These are phyloP conservation scores for Ceratobasidium sp. DNA, from an alignment of 1,284 basidiomycete genomes.

Conservation along the genomic window DNA sequence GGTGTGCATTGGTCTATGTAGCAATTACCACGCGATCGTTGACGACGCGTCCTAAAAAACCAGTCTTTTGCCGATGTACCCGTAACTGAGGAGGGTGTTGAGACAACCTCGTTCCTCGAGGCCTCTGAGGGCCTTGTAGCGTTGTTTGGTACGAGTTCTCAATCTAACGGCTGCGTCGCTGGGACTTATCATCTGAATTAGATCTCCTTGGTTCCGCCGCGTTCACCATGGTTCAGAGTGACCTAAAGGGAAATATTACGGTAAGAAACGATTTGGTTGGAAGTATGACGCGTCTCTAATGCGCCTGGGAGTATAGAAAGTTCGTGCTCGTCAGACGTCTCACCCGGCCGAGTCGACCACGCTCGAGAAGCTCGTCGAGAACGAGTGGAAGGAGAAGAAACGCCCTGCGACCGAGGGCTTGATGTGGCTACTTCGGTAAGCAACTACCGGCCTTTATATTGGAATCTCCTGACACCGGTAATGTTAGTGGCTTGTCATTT, in stretches of 20 bases:
- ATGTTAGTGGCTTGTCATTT: conserved; percentile 82
- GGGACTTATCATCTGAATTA: conserved; percentile 54
- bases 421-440: conserved; percentile 89
- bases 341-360: conserved; percentile 77
- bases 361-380: conserved; percentile 86
- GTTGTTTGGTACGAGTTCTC: conserved; percentile 78
- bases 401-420: conserved; percentile 90
- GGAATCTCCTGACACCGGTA: neutral
- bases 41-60: conserved; percentile 18
- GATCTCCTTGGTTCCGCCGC: conserved; percentile 92
- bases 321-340: conserved; percentile 82
- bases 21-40: neutral
- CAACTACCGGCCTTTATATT: neutral
- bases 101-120: conserved; percentile 90
- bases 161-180: conserved; percentile 52
- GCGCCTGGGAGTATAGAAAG: conserved; percentile 74
- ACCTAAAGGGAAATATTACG: conserved; percentile 93
- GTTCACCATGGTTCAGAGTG: conserved; percentile 87
- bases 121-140: conserved; percentile 91
- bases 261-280: conserved; percentile 63
- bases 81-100: conserved; percentile 87
- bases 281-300: neutral
- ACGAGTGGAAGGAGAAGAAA: conserved; percentile 91
- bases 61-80: conserved; percentile 94
- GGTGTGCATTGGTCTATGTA: conserved; percentile 60